Evolutionary conservation across 2,329 filamentous ascomycete species (phyloP).

Genomic region (Sclerotinia glacialis): DNA sequence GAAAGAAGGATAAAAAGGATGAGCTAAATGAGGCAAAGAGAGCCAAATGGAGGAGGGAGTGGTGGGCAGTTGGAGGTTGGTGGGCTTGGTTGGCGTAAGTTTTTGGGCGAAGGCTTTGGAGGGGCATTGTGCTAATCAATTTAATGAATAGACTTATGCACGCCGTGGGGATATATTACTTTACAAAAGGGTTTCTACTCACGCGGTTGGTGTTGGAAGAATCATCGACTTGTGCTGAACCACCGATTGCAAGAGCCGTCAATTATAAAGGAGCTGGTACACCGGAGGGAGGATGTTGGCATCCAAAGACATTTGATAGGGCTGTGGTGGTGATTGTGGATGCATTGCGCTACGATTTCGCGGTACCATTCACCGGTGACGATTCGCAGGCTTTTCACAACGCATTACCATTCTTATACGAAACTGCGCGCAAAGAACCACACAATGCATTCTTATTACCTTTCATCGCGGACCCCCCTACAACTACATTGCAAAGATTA

Average conservation of each 20-base stretch:
- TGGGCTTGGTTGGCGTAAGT: conserved; percentile 40
- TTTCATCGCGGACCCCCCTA: conserved; percentile 96
- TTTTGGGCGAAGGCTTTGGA: not conserved
- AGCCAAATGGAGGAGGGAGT: conserved; percentile 34
- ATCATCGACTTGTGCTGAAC: conserved; percentile 65
- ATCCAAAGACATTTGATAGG: conserved; percentile 88
- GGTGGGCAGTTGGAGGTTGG: conserved; percentile 37
- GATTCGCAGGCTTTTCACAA: conserved; percentile 69
- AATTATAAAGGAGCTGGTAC: conserved; percentile 36
- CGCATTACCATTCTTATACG: conserved; percentile 80
- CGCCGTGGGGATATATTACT: conserved; percentile 78
- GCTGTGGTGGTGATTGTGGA: conserved; percentile 89
- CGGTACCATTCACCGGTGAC: conserved; percentile 62
- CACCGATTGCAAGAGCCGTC: conserved; percentile 57
- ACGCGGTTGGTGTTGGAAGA: conserved; percentile 78
- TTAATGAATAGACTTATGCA: conserved; percentile 54
- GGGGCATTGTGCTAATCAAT: conserved; percentile 26
- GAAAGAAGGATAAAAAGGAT: conserved; percentile 33
- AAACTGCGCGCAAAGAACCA: conserved; percentile 71
- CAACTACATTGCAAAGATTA: conserved; percentile 84
- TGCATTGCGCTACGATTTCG: conserved; percentile 94
- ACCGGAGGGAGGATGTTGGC: conserved; percentile 81
- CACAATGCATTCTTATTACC: conserved; percentile 84
- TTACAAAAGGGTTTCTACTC: conserved; percentile 91
- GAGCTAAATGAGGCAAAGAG: conserved; percentile 36